Conservation (phyloP, 2,329 filamentous ascomycete species). For the Microsporum ferrugineum region DNA sequence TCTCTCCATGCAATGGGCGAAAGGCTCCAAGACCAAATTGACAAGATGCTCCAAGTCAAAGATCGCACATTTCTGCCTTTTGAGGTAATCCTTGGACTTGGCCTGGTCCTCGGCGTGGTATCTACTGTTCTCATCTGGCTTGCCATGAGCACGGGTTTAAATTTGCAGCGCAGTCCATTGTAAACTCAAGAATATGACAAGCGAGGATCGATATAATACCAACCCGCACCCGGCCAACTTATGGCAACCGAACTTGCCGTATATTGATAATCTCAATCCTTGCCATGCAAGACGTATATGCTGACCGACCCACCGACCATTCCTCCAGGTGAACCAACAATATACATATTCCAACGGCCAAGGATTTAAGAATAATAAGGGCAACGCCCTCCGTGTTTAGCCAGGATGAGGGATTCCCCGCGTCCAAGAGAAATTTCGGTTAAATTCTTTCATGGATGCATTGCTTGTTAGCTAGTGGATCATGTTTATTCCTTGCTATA, state of each 20-base stretch:
- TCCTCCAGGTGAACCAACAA: neutral
- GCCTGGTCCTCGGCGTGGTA: neutral
- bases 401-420: conserved; percentile 1
- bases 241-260: neutral
- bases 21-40: conserved; percentile 56
- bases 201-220: neutral
- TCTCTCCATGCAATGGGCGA: conserved; percentile 72
- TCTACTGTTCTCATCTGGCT: neutral
- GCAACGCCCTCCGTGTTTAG: neutral
- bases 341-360: neutral
- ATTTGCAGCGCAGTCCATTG: neutral
- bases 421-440: conserved; percentile 2
- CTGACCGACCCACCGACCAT: too few relatives aligned
- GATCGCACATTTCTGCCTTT: conserved; percentile 29
- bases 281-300: neutral
- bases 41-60: conserved; percentile 36
- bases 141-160: neutral
- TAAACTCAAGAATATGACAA: neutral
- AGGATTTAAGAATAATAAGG: neutral
- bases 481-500: neutral
- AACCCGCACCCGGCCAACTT: neutral
- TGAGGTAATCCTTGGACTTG: conserved; percentile 23
- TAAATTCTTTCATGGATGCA: conserved; percentile 2
- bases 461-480: conserved; percentile 3
- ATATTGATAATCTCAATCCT: neutral